Base-by-base conservation (phyloP, 139 green algal genomes). In the Tetradesmus obliquus region DNA sequence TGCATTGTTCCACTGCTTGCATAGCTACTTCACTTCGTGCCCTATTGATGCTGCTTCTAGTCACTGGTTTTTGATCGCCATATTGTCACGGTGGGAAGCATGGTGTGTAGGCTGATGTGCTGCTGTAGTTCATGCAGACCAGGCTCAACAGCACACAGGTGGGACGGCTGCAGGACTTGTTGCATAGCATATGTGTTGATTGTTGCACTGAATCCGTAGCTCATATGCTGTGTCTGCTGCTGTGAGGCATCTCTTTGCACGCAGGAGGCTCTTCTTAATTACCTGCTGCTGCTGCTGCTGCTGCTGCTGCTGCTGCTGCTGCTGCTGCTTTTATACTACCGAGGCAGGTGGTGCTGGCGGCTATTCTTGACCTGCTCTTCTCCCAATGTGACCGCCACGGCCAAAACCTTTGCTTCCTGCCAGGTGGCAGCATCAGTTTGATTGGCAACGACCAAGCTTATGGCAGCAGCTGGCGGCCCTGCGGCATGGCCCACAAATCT, bases 371-470 rank as follows among this genome's bases (percentile, higher is more conserved):
- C 92, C 89, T 97, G 76, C 91, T 97, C 5, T 95, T 94, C 55
- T 92, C 81, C 51, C 92, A 96, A 87, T 95, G 92, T 74, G 94
- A 97, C 88, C 79, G 96, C 10, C 96, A 97, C 90, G 87, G 91
- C 5, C 90, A 96, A 66, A 97, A 97, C 89, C 91, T 97, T 3
- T 97, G 96, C 85, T 62, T 97, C 5, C 79, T 71, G 45, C 92
- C 95, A 72, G 17, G 71, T 5, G 95, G 95, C 45, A 83, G 93
- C 58, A 82, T 97, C 15, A 93, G 90, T 54, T 84, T 97, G 5
- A 97, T 97, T 19, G 95, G 97, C 92, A 96, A 97, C 91, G 93
- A 95, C 57, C 82, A 95, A 32, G 84, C 91, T 60, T 88, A 92
- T n/a, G 87, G 91, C 54, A 92, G 88, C 87, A 88, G 74, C 86